A percentile compares a stretch with the other conserved stretches of the same genome.
Conservation (phyloP, 2,329 filamentous ascomycete species). For the Alternaria burnsii region DNA sequence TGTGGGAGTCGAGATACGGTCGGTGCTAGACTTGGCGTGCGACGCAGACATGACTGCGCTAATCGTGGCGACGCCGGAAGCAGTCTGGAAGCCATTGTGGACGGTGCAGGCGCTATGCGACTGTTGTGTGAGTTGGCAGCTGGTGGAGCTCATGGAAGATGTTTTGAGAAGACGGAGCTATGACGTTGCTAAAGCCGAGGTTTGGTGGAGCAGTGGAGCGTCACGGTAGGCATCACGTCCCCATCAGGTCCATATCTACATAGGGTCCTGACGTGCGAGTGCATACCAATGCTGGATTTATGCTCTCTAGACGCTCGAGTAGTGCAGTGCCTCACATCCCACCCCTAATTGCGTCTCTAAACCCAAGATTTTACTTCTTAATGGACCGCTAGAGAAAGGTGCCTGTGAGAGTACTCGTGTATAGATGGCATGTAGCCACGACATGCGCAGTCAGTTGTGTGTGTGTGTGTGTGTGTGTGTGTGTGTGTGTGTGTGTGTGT, state of each 20-base stretch:
- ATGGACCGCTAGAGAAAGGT: not conserved
- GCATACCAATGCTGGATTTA: not conserved
- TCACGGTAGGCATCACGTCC: not conserved
- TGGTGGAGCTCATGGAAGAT: slow-evolving; percentile 12
- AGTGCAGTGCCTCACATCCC: not conserved
- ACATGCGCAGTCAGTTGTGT: not conserved
- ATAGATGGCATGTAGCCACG: not conserved
- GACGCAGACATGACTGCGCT: slow-evolving; percentile 32
- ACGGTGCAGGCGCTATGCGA: slow-evolving; percentile 5
- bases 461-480: no score
- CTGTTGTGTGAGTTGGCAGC: slow-evolving; percentile 12
- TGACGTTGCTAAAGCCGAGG: slow-evolving; percentile 41
- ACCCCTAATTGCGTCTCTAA: not conserved
- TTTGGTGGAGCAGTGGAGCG: slow-evolving; percentile 22
- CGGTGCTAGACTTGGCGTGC: slow-evolving; percentile 14
- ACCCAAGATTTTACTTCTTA: no score
- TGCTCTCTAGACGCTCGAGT: not conserved
- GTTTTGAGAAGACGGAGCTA: slow-evolving; percentile 30
- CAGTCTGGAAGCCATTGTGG: slow-evolving; percentile 40
- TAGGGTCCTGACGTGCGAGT: not conserved
- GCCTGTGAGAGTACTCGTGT: not conserved
- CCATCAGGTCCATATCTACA: not conserved
- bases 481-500: no score
- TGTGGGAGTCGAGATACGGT: slow-evolving; percentile 26
- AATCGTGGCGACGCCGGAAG: slow-evolving; percentile 27